Conservation (phyloP, 164 flowering plant species). For the Sedum album region DNA sequence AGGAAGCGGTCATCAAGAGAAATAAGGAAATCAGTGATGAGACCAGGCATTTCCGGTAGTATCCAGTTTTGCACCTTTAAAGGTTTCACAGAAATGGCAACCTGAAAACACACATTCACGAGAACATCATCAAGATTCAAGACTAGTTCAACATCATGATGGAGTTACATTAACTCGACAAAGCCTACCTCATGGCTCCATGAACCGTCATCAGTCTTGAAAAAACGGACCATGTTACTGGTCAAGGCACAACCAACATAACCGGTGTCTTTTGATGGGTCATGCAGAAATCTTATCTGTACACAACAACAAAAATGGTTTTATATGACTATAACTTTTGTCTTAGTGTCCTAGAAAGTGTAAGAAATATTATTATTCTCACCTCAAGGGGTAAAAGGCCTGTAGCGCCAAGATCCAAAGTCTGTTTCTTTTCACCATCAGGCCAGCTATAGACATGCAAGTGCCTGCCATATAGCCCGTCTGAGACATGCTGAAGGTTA, state of each 20-base stretch:
- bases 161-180: neutral
- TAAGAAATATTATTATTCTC: neutral
- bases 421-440: constrained; percentile 82
- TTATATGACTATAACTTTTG: neutral
- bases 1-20: constrained; percentile 91
- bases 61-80: constrained; percentile 93
- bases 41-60: constrained; percentile 97
- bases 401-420: constrained; percentile 77
- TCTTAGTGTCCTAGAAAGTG: neutral
- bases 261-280: constrained; percentile 81
- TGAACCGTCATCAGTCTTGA: constrained; percentile 58
- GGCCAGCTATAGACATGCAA: constrained; percentile 92
- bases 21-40: constrained; percentile 88
- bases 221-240: constrained; percentile 94
- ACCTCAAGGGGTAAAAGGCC: constrained; percentile 94
- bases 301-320: neutral
- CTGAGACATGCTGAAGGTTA: constrained; percentile 72
- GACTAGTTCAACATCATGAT: neutral
- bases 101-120: constrained; percentile 27
- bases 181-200: constrained; percentile 86
- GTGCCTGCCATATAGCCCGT: constrained; percentile 90
- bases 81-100: constrained; percentile 71
- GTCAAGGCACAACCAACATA: constrained; percentile 91
- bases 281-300: constrained; percentile 90
- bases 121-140: neutral